phyloP scores from a whole-genome alignment of 2,329 filamentous ascomycete species.

The Paecilomyces sp. region DNA sequence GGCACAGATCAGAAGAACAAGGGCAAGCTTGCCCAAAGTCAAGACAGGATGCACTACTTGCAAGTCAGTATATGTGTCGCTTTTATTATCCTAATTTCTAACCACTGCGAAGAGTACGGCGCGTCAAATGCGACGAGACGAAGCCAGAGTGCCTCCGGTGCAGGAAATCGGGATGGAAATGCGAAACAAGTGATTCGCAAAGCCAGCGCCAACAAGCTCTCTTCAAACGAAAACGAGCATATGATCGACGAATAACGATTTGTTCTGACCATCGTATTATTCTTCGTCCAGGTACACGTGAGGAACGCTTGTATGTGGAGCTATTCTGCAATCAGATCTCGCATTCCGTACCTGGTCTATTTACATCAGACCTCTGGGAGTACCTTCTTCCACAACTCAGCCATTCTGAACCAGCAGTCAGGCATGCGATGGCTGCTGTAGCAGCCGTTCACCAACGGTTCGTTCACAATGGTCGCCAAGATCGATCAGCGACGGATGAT shows the following conservation, averaged over 20 bases:
- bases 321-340: slow-evolving; percentile 36
- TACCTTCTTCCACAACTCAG: slow-evolving; percentile 41
- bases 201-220: slow-evolving; percentile 6
- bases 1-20: background rate
- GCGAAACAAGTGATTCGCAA: slow-evolving; percentile 42
- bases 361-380: slow-evolving; percentile 23
- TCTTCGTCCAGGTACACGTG: slow-evolving; percentile 15
- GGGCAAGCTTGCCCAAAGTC: background rate
- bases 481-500: slow-evolving; percentile 5
- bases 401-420: slow-evolving; percentile 39
- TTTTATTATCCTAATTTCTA: background rate
- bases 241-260: background rate
- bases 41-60: background rate
- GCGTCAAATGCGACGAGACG: background rate
- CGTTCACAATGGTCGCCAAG: background rate
- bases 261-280: slow-evolving; percentile 11
- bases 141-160: background rate
- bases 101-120: background rate
- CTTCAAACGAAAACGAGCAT: background rate
- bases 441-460: slow-evolving; percentile 40
- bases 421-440: slow-evolving; percentile 45
- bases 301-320: slow-evolving; percentile 31
- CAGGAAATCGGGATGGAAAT: slow-evolving; percentile 1
- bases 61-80: background rate
- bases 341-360: slow-evolving; percentile 36